A percentile compares a stretch with the other conserved stretches of the same genome.
Conservation (phyloP, 1,284 basidiomycete genomes). For the Ceratobasidium sp. region DNA sequence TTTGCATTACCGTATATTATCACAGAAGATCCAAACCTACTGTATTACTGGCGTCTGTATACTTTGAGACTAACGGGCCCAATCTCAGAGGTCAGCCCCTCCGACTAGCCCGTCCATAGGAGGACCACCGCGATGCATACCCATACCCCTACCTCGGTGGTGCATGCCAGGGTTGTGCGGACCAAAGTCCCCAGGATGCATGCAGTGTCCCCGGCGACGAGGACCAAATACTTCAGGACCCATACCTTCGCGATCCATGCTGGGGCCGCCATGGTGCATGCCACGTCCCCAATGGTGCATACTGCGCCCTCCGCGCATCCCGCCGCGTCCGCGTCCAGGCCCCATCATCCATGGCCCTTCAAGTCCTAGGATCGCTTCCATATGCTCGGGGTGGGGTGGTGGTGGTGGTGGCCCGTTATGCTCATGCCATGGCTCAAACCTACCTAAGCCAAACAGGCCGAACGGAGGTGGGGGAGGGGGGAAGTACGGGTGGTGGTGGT, state of each 20-base stretch:
- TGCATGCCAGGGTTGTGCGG: conserved; percentile 5
- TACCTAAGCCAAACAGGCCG: conserved; percentile 16
- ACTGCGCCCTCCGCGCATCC: conserved; percentile 8
- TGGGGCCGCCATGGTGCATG: conserved; percentile 7
- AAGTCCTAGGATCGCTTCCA: not conserved
- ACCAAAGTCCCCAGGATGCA: conserved; percentile 1
- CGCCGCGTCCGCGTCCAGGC: not conserved
- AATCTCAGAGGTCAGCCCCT: conserved; percentile 5
- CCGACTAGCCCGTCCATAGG: conserved; percentile 1
- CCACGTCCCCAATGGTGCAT: not conserved
- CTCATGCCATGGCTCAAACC: not conserved
- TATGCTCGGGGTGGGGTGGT: not conserved
- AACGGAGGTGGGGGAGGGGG: conserved; percentile 1
- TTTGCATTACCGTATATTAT: too few species aligned
- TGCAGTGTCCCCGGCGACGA: not conserved
- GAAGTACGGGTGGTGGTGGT: not conserved
- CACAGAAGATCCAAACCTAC: not conserved
- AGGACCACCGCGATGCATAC: conserved; percentile 9
- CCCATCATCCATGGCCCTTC: conserved; percentile 12
- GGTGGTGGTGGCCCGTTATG: conserved; percentile 1
- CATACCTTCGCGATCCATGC: conserved; percentile 4
- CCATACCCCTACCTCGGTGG: not conserved
- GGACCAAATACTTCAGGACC: not conserved
- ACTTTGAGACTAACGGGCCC: too few species aligned
- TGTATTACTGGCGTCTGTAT: not conserved